Conservation (phyloP, 2,329 filamentous ascomycete genomes). For the Nothopassalora personata region DNA sequence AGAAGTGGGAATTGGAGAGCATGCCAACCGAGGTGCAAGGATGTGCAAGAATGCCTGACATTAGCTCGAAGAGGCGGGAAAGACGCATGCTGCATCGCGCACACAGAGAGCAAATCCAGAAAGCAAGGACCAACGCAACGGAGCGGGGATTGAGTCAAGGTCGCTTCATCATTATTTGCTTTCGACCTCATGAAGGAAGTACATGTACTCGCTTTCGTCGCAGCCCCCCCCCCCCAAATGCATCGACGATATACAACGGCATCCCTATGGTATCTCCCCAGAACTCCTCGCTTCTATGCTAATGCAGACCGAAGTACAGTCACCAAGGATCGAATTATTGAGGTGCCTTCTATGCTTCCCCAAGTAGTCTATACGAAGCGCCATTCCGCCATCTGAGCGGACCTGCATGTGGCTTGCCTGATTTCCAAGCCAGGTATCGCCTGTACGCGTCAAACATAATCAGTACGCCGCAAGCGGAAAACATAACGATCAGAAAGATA, state of each 20-base stretch:
- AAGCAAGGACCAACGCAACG: too few relatives aligned
- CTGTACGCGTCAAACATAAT: constrained; percentile 25
- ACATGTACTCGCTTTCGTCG: not conserved
- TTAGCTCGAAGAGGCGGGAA: too few relatives aligned
- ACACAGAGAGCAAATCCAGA: too few relatives aligned
- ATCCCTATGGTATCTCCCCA: not conserved
- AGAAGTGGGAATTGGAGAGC: not conserved
- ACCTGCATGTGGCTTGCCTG: constrained; percentile 16
- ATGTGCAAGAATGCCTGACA: too few relatives aligned
- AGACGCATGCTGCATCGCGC: too few relatives aligned
- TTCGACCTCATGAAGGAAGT: too few relatives aligned
- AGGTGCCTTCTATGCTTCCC: constrained; percentile 12
- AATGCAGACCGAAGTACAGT: not conserved
- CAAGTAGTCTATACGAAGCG: constrained; percentile 19
- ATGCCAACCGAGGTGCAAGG: not conserved
- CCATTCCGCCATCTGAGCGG: constrained; percentile 24
- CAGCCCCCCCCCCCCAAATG: not conserved
- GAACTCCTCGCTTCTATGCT: not conserved
- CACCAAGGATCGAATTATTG: not conserved
- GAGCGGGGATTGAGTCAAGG: too few relatives aligned
- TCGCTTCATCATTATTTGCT: too few relatives aligned
- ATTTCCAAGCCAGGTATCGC: constrained; percentile 23
- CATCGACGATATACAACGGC: not conserved
- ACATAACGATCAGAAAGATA: constrained; percentile 18
- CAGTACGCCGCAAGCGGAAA: constrained; percentile 16